Base-by-base conservation (phyloP, 768 basidiomycete genomes). In the Coprinellus aureogranulatus region DNA sequence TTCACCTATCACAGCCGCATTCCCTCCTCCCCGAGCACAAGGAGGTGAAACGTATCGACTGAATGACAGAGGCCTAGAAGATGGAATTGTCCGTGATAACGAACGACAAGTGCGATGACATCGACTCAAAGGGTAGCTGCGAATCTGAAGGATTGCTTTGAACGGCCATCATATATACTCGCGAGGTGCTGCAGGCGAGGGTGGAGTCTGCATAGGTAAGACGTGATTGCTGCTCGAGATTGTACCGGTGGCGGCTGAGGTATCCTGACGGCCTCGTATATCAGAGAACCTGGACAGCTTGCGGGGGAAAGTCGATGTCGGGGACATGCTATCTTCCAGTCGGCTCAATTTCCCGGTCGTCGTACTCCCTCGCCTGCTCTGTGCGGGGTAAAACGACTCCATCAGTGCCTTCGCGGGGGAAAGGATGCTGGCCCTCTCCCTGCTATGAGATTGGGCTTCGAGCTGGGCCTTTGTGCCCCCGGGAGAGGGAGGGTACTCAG, bases 321-420 rank as follows among this genome's bases (percentile, higher is more conserved):
- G 34, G n/a, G 50, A 52, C n/a, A 52, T 8, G 2, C 20, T 37
- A 16, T 39, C 50, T 37, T 52, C 50, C 30, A 52, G 30, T 14
- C 50, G 50, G 23, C 50, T 52, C 18, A 52, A 12, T 30, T 52
- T 34, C 20, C 50, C 30, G 9, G 46, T 48, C 46, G 46, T 28
- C 22, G n/a, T 48, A 23, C 50, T 52, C 18, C 22, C 50, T 9
- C 50, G 50, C 30, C 31, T 37, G 34, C 50, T 52, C 14, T n/a
- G 30, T n/a, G 9, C 31, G 11, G 50, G 50, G 50, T 30, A 52
- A 22, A 52, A 52, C n/a, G 50, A 52, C 31, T 52, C n/a, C 50
- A 52, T 52, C 31, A 52, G 25, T 34, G 50, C 50, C 18, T 52
- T 52, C 3, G 50, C 31, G 3, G 50, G 50, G 14, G 50, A 52